Percentiles rank a stretch among this genome's conserved stretches.
These are phyloP conservation scores for Aureobasidium sp. DNA, from an alignment of 2,329 filamentous ascomycete species.

Conservation along the genomic window DNA sequence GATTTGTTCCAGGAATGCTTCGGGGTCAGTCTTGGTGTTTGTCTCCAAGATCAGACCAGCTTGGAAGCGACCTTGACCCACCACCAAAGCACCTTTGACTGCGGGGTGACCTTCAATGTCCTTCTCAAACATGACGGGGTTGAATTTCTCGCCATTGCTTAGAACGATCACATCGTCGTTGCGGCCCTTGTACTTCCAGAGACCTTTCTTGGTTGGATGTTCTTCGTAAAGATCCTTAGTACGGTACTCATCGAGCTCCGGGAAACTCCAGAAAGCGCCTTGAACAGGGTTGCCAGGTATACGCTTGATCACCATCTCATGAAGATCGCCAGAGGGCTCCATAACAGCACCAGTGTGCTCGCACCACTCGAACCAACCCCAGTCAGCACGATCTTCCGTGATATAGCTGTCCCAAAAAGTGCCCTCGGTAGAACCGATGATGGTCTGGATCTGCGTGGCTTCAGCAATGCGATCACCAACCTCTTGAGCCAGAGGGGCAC, in stretches of 20 bases:
- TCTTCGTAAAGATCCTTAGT: background rate
- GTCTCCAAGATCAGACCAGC: background rate
- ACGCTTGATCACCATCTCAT: slow-evolving; percentile 30
- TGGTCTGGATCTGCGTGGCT: slow-evolving; percentile 5
- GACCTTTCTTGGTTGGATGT: background rate
- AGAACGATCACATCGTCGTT: background rate
- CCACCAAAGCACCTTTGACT: background rate
- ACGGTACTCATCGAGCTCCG: background rate
- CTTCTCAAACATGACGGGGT: background rate
- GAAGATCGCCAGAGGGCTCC: slow-evolving; percentile 17
- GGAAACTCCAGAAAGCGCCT: slow-evolving; percentile 14
- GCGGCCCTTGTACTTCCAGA: background rate
- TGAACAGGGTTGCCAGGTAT: slow-evolving; percentile 22
- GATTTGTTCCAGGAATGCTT: slow-evolving; percentile 22
- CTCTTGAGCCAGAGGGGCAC: slow-evolving; percentile 12
- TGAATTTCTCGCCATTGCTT: background rate
- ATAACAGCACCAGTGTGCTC: slow-evolving; percentile 14
- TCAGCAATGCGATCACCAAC: slow-evolving; percentile 12
- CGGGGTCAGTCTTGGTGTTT: slow-evolving; percentile 14
- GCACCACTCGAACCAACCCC: slow-evolving; percentile 18
- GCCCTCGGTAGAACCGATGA: slow-evolving; percentile 14
- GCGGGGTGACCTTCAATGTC: background rate
- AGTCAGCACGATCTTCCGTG: slow-evolving; percentile 13
- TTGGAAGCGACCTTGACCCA: slow-evolving; percentile 13
- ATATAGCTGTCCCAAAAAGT: slow-evolving; percentile 16